A percentile compares a stretch with the other conserved stretches of the same genome.
phyloP scores from a whole-genome alignment of 164 flowering plant genomes.

The Dillenia suffruticosa region DNA sequence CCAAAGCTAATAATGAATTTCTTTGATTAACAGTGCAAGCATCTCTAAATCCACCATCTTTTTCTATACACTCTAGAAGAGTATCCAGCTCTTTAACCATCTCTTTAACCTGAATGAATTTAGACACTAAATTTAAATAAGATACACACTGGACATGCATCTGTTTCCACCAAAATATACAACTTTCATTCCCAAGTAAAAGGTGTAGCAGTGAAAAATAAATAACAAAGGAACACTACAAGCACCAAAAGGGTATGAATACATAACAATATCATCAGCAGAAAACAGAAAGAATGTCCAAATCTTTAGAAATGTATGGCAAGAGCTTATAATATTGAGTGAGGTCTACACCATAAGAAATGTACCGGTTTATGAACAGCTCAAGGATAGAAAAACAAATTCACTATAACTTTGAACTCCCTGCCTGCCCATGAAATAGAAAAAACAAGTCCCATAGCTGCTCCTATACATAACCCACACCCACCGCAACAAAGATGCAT shows the following conservation, averaged over 20 bases:
- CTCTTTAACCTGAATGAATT: constrained; percentile 55
- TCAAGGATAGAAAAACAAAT: no score
- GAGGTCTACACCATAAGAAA: no score
- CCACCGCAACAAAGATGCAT: no score
- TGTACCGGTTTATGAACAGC: no score
- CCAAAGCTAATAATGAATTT: constrained; percentile 44
- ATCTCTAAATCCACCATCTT: constrained; percentile 75
- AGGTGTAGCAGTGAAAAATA: neutral
- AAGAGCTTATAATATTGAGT: no score
- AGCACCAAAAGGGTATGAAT: neutral
- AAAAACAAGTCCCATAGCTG: no score
- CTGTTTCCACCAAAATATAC: neutral
- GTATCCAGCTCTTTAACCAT: constrained; percentile 71
- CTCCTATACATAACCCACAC: no score
- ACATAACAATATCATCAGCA: no score
- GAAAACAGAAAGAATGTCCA: no score
- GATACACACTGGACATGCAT: neutral
- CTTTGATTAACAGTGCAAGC: constrained; percentile 45
- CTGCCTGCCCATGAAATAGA: no score
- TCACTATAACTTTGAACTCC: no score
- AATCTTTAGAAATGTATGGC: no score
- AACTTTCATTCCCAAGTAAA: neutral
- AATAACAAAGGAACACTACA: neutral
- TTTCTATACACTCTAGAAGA: constrained; percentile 62
- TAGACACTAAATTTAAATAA: constrained; percentile 1